Evolutionary conservation across 1,139 yeast genomes (phyloP).

Genomic region (Saccharomyces hybrid): DNA sequence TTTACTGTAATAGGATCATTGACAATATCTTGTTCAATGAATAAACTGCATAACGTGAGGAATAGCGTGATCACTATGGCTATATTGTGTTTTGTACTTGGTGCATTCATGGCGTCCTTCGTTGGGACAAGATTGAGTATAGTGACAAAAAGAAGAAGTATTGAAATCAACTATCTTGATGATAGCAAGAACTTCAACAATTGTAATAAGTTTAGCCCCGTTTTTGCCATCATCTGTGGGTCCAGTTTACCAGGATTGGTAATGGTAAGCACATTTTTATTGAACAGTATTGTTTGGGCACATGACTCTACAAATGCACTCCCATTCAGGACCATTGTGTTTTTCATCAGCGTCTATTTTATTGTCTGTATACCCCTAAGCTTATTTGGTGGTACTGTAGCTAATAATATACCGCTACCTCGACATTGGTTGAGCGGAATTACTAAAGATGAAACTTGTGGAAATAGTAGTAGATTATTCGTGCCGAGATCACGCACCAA

Average conservation of each 20-base stretch:
- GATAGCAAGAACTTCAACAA: conserved; percentile 4
- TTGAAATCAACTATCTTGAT: conserved; percentile 15
- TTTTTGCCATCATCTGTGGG: conserved; percentile 45
- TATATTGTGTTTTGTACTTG: conserved; percentile 50
- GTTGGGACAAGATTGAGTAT: conserved; percentile 39
- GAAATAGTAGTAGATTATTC: conserved; percentile 1
- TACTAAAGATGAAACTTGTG: not conserved
- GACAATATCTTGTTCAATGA: conserved; percentile 47
- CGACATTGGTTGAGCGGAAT: not conserved
- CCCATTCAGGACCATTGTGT: conserved; percentile 67
- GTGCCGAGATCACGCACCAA: not conserved
- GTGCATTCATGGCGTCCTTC: conserved; percentile 70
- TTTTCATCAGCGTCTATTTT: conserved; percentile 49
- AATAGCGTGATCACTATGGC: conserved; percentile 61
- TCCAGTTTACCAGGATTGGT: conserved; percentile 54
- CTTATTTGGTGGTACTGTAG: conserved; percentile 58
- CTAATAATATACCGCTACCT: conserved; percentile 32
- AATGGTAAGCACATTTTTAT: conserved; percentile 43
- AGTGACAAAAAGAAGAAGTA: conserved; percentile 31
- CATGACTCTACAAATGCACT: conserved; percentile 68
- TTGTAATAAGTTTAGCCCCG: conserved; percentile 6
- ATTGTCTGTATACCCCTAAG: conserved; percentile 68
- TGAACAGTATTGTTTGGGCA: conserved; percentile 70
- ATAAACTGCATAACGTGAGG: conserved; percentile 52
- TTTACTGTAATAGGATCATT: conserved; percentile 58